Conservation (phyloP, 1,139 yeast genomes). For the Lodderomyces pseudojiufengensis region DNA sequence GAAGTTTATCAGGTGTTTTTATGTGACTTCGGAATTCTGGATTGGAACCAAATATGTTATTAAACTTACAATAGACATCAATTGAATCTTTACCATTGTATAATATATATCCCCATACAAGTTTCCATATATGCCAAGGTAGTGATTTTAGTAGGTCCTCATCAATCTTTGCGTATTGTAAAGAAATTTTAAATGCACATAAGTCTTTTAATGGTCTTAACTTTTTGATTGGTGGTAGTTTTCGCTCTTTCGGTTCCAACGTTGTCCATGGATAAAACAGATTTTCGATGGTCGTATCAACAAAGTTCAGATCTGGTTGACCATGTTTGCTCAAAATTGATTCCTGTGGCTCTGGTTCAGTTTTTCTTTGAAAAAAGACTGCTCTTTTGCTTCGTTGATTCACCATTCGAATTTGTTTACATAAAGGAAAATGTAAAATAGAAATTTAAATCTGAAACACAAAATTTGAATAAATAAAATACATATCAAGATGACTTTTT, state of each 20-base stretch:
- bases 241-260: not conserved
- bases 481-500: no score
- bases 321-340: slow-evolving; percentile 7
- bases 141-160: slow-evolving; percentile 11
- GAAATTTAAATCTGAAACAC: not conserved
- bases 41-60: slow-evolving; percentile 17
- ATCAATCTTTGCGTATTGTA: not conserved
- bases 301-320: slow-evolving; percentile 10
- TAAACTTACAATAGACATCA: slow-evolving; percentile 27
- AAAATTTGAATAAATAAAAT: no score
- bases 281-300: slow-evolving; percentile 16
- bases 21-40: slow-evolving; percentile 26
- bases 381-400: no score
- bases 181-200: slow-evolving; percentile 32
- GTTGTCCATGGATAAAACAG: slow-evolving; percentile 21
- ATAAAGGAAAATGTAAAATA: not conserved
- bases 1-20: slow-evolving; percentile 1
- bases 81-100: slow-evolving; percentile 28
- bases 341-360: slow-evolving; percentile 1
- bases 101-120: slow-evolving; percentile 33
- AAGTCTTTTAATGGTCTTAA: slow-evolving; percentile 18
- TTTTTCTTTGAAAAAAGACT: not conserved
- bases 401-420: no score
- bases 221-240: not conserved
- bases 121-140: slow-evolving; percentile 28